Evolutionary conservation across 2,329 filamentous ascomycete genomes (phyloP).

Genomic region (Microsporum canis): DNA sequence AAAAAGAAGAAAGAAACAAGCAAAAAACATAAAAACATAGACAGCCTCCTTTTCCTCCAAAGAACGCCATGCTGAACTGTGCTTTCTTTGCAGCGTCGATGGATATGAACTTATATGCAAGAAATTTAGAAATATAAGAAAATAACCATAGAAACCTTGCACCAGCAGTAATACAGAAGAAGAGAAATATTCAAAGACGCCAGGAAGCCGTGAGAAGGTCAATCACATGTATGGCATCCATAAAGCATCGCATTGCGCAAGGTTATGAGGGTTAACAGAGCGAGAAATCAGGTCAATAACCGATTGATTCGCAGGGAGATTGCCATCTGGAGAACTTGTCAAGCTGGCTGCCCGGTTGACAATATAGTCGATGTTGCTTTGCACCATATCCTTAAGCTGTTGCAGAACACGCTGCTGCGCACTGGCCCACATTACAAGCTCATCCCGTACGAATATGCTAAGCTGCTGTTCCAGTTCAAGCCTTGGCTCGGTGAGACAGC

Average conservation of each 20-base stretch:
- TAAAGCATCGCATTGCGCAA: slow-evolving; percentile 78
- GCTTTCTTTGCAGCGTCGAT: not conserved
- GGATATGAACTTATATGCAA: not conserved
- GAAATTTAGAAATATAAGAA: slow-evolving; percentile 7
- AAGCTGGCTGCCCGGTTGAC: slow-evolving; percentile 82
- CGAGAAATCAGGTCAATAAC: slow-evolving; percentile 89
- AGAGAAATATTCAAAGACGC: slow-evolving; percentile 29
- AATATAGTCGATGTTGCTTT: slow-evolving; percentile 78
- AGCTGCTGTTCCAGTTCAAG: slow-evolving; percentile 87
- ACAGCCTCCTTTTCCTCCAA: slow-evolving; percentile 4
- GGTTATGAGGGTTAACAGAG: slow-evolving; percentile 80
- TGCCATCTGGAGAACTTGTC: slow-evolving; percentile 62
- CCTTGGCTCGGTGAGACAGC: slow-evolving; percentile 75
- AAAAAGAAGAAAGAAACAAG: not conserved
- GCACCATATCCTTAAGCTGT: slow-evolving; percentile 66
- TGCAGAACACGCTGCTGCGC: slow-evolving; percentile 56
- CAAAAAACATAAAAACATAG: not conserved
- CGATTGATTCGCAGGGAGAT: slow-evolving; percentile 89
- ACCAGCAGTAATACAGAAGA: not conserved
- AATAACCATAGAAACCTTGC: not conserved
- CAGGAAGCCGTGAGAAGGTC: not conserved
- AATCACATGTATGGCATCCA: slow-evolving; percentile 82
- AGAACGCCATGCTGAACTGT: slow-evolving; percentile 1
- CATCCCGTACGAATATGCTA: slow-evolving; percentile 87
- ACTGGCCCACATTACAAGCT: slow-evolving; percentile 96